Evolutionary conservation across 768 basidiomycete species (phyloP), one percentile per base, ranked within the genome.

Genomic region (Dendrothele bispora): DNA sequence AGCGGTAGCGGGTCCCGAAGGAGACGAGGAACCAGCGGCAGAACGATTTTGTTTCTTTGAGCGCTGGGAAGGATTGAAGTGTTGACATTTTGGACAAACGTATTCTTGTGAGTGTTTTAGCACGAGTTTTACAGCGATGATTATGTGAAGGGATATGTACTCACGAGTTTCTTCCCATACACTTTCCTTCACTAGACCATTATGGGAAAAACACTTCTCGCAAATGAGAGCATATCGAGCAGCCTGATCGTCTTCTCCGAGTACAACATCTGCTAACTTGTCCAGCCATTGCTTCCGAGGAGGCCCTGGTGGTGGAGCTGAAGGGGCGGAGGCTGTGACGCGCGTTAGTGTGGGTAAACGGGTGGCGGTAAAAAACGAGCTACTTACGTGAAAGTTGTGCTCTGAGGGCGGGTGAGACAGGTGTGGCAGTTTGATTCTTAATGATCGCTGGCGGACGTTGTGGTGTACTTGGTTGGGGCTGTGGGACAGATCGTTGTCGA

Each of bases 191-290:
- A 91, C 88, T 2, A 97, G 74, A 3, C 93, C 93, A 51, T 95
- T 95, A 61, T 95, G 93, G 18, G 81, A 68, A 58, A 88, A 95
- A 60, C 93, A 95, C 52, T 82, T 83, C 55, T 84, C 83, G 66
- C 93, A 95, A 39, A 95, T 94, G 40, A 95, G 77, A 2, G 93
- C 93, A 56, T 91, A 95, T 47, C 78, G 76, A 27, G 60, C 80
- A 62, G 62, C 73, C n/a, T n/a, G n/a, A 20, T 88, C 86, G 39
- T 88, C 88, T 43, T 91, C 90, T 15, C 92, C 92, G 2, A 95
- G 74, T 36, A 95, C 71, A 3, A 86, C 86, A 61, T 95, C 93
- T 0, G 91, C 93, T 21, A 95, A 61, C 56, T 87, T 88, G 69
- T 95, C 93, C 58, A 84, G 89, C 88, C 91, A 90, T 35, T 82